Percentiles rank a stretch among this genome's conserved stretches.
These are phyloP conservation scores for Thelonectria blattea DNA, from an alignment of 2,329 filamentous ascomycete species.

Conservation along the genomic window DNA sequence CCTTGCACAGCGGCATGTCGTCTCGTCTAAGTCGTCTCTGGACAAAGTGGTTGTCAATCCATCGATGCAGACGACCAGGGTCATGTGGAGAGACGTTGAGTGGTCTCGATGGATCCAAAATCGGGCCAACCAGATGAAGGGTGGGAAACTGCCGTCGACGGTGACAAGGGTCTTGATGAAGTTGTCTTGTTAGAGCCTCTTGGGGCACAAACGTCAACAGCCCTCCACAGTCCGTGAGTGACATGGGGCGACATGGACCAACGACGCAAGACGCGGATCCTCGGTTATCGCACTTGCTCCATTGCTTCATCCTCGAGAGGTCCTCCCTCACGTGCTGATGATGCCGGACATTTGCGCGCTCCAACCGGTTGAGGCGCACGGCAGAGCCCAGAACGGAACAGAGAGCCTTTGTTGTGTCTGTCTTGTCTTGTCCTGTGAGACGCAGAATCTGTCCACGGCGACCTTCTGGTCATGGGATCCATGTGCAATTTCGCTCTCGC, in stretches of 20 bases:
- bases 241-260: conserved; percentile 1
- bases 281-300: conserved; percentile 33
- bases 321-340: not conserved
- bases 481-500: conserved; percentile 26
- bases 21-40: not conserved
- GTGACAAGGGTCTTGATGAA: conserved; percentile 31
- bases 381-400: not conserved
- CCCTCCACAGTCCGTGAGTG: conserved; percentile 7
- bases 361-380: not conserved
- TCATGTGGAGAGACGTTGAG: conserved; percentile 10
- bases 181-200: conserved; percentile 18
- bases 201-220: conserved; percentile 18
- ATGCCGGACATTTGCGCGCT: not conserved
- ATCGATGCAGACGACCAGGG: conserved; percentile 17
- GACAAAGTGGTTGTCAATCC: conserved; percentile 13
- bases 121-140: conserved; percentile 28
- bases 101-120: conserved; percentile 12
- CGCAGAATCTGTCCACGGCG: not conserved
- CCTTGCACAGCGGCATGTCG: not conserved
- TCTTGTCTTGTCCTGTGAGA: not conserved
- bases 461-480: conserved; percentile 21
- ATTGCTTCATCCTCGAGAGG: not conserved
- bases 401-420: not conserved
- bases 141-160: conserved; percentile 33
- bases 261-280: conserved; percentile 18